Conservation (phyloP, 78 protist genomes). For the Thecamonas trahens region DNA sequence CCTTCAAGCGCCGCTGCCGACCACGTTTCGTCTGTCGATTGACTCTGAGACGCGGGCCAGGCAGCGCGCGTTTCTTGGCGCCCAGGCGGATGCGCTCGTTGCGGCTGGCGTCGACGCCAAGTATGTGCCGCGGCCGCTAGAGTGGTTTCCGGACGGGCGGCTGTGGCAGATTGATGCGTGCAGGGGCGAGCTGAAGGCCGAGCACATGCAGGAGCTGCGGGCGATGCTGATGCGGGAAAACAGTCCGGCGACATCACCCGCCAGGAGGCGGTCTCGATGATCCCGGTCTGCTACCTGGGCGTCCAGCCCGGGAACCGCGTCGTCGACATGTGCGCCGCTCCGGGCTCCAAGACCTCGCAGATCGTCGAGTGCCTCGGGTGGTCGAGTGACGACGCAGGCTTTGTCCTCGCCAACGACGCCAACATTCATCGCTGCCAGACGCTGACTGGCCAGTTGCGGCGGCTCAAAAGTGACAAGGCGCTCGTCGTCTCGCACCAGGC, state of each 20-base stretch:
- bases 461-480: background rate
- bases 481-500: no score
- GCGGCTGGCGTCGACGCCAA: background rate
- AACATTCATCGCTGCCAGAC: conserved; percentile 36
- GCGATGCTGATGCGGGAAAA: background rate
- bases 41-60: background rate
- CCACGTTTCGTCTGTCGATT: background rate
- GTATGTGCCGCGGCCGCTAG: background rate
- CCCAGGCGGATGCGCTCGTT: background rate
- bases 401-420: conserved; percentile 74
- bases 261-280: conserved; percentile 61
- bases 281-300: conserved; percentile 51
- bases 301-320: conserved; percentile 37
- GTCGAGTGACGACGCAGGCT: background rate
- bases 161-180: background rate
- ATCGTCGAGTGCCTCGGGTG: conserved; percentile 22
- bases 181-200: background rate
- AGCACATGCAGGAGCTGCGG: background rate
- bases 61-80: background rate
- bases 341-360: conserved; percentile 77
- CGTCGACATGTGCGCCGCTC: conserved; percentile 84
- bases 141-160: background rate
- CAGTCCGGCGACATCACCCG: background rate
- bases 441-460: conserved; percentile 5
- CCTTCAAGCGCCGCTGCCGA: background rate